A percentile compares a stretch with the other conserved stretches of the same genome.
Conservation (phyloP, 257 asterid species). For the Phtheirospermum japonicum region DNA sequence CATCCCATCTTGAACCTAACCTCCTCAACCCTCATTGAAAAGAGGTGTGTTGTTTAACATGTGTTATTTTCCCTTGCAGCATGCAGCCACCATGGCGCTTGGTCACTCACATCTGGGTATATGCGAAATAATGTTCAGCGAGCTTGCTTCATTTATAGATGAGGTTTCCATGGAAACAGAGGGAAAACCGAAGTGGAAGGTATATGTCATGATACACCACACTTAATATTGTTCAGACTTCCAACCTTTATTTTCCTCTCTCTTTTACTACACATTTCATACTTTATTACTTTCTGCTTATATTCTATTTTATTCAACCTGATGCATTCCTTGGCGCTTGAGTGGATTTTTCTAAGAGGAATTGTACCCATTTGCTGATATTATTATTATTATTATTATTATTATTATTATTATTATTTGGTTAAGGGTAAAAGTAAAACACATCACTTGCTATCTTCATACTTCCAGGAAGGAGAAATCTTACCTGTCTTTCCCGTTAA, state of each 20-base stretch:
- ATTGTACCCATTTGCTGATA: neutral
- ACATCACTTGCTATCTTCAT: slow-evolving; percentile 12
- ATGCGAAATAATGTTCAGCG: slow-evolving; percentile 96
- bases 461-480: slow-evolving; percentile 19
- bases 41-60: slow-evolving; percentile 21
- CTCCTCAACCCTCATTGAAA: slow-evolving; percentile 14
- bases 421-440: neutral
- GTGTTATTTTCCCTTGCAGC: slow-evolving; percentile 48
- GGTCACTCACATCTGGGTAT: slow-evolving; percentile 97
- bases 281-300: slow-evolving; percentile 25
- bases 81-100: slow-evolving; percentile 98
- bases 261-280: slow-evolving; percentile 10
- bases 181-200: slow-evolving; percentile 99
- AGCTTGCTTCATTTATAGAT: slow-evolving; percentile 91
- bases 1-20: slow-evolving; percentile 16
- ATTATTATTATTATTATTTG: neutral
- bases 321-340: slow-evolving; percentile 13
- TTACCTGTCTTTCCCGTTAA: slow-evolving; percentile 8
- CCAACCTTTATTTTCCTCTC: slow-evolving; percentile 25
- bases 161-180: slow-evolving; percentile 92
- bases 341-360: slow-evolving; percentile 7
- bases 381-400: too few species aligned
- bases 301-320: slow-evolving; percentile 13
- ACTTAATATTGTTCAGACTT: neutral
- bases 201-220: slow-evolving; percentile 28